Percentiles rank a stretch among this genome's conserved stretches.
Evolutionary conservation across 345 rosid genomes (phyloP).

Genomic region (Linum usitatissimum): DNA sequence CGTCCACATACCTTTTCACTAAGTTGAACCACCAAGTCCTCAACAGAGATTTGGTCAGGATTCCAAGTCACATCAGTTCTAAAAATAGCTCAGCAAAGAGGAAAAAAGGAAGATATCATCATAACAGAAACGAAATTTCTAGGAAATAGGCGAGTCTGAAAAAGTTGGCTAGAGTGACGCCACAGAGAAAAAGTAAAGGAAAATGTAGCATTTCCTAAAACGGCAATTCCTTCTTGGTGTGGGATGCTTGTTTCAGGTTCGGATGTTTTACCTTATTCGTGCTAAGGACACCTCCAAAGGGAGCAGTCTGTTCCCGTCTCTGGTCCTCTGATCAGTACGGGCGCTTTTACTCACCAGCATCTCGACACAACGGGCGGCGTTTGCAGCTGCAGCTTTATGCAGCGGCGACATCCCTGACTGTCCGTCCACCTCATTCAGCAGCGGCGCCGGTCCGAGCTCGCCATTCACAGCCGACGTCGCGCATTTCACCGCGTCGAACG

Average conservation of each 20-base stretch:
- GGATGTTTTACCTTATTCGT: constrained; percentile 35
- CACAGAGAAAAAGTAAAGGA: constrained; percentile 6
- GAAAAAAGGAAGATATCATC: too few relatives aligned
- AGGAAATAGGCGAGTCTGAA: background rate
- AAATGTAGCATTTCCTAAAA: constrained; percentile 23
- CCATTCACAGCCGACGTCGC: constrained; percentile 50
- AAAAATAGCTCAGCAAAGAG: constrained; percentile 7
- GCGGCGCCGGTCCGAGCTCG: constrained; percentile 42
- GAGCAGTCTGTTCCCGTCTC: constrained; percentile 46
- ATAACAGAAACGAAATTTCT: background rate
- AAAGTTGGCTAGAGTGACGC: background rate
- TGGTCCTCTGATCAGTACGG: constrained; percentile 57
- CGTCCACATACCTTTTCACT: constrained; percentile 41
- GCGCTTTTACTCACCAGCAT: constrained; percentile 57
- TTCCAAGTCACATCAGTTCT: constrained; percentile 58
- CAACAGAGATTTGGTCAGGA: constrained; percentile 38
- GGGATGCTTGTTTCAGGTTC: constrained; percentile 6
- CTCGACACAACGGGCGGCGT: constrained; percentile 54
- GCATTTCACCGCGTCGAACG: constrained; percentile 43
- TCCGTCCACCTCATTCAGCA: constrained; percentile 34
- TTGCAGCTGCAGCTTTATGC: constrained; percentile 51
- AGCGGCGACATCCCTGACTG: constrained; percentile 38
- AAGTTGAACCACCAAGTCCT: constrained; percentile 44
- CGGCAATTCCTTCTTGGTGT: constrained; percentile 10
- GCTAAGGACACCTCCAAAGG: constrained; percentile 55